Conservation (phyloP, 2,329 filamentous ascomycete genomes). For the Lizonia empirigonia region DNA sequence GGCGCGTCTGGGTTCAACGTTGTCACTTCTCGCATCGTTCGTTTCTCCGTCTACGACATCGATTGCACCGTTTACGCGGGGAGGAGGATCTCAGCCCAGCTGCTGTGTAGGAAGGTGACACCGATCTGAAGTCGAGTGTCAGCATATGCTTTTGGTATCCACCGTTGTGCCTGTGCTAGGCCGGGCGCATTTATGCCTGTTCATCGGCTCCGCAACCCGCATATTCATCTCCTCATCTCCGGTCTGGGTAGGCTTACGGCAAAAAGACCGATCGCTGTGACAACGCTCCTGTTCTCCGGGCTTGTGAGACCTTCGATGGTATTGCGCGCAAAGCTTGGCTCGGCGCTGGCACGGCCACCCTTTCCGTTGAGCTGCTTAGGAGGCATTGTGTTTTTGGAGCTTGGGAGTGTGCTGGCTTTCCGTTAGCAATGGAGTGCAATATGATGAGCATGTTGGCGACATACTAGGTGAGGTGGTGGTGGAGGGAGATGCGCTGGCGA, state of each 20-base stretch:
- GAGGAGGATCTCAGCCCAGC: slow-evolving; percentile 58
- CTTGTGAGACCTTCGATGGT: slow-evolving; percentile 51
- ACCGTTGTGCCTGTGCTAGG: background rate
- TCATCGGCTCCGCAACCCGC: slow-evolving; percentile 8
- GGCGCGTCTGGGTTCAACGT: background rate
- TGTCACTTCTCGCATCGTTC: background rate
- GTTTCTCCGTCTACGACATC: background rate
- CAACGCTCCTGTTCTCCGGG: slow-evolving; percentile 56
- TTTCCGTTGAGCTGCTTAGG: slow-evolving; percentile 38
- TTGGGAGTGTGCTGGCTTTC: background rate
- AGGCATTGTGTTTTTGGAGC: slow-evolving; percentile 29
- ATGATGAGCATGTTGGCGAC: background rate
- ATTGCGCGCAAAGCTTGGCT: slow-evolving; percentile 50
- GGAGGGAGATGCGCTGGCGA: slow-evolving; percentile 11
- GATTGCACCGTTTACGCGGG: slow-evolving; percentile 50
- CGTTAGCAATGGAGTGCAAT: background rate
- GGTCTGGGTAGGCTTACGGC: slow-evolving; percentile 50
- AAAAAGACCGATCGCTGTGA: slow-evolving; percentile 57
- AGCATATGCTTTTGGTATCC: slow-evolving; percentile 20
- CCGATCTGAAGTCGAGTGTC: slow-evolving; percentile 49
- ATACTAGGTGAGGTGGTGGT: slow-evolving; percentile 14
- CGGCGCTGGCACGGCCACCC: slow-evolving; percentile 34
- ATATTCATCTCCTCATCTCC: slow-evolving; percentile 12
- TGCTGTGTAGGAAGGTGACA: slow-evolving; percentile 59
- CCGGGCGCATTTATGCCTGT: background rate